Base-by-base conservation (phyloP, 208 protist species). In the Trypanosoma caninum region DNA sequence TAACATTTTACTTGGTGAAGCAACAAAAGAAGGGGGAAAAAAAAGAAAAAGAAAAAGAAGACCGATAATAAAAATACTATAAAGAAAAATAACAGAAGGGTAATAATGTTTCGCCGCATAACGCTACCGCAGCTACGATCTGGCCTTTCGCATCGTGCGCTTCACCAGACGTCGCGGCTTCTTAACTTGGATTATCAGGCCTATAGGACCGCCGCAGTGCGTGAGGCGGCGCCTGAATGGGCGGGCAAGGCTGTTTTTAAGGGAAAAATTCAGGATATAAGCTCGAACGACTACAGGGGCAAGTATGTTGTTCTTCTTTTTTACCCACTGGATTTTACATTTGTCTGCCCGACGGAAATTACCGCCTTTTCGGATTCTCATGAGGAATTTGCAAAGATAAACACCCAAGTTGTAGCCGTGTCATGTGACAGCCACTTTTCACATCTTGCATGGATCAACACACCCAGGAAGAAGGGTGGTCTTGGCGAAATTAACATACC, bases 261-360 rank as follows among this genome's bases (percentile, higher is more conserved):
- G 18, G 96, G 96, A 42, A 84, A 94, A 30, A 97, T 98, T 56
- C 93, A 95, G 77, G 80, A 89, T 31, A 82, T 98, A 71, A 94
- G 68, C 58, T 83, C 89, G 16, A 78, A 72, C 27, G 91, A 98
- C 65, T 98, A 92, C 87, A 83, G 80, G 54, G 95, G 94, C 42
- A 97, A 96, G 72, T 98, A 97, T 52, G 40, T 98, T 16, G 90
- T 98, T 47, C 78, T 98, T 5, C 84, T 98, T 57, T 98, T 98
- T 76, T 98, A 98, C 65, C 97, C 97, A 22, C 84, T 98, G 65
- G 96, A 98, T 68, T 98, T 98, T 76, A 98, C 97, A 0, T 98
- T 99, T 78, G 96, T 99, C 2, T 99, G 97, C 80, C 97, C 97
- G 33, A 99, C 97, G 18, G 97, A 99, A 81, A 95, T 99, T 55